Conservation (phyloP, 1,284 basidiomycete species). For the Acaromyces ingoldii region DNA sequence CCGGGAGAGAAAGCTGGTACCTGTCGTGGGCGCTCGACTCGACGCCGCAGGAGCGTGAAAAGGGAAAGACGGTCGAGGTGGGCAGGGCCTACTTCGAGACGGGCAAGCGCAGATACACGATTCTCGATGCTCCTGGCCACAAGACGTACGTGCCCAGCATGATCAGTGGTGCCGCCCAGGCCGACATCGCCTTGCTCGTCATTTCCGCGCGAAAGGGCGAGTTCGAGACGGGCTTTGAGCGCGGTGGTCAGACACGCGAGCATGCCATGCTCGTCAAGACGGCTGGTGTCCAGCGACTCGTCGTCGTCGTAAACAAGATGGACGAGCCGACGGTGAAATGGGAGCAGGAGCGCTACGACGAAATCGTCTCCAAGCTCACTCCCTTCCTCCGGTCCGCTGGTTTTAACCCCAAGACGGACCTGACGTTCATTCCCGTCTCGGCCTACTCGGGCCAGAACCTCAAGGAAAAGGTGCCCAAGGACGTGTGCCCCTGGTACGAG, state of each 20-base stretch:
- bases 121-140: conserved; percentile 50
- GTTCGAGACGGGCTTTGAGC: conserved; percentile 51
- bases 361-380: conserved; percentile 45
- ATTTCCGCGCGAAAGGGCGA: conserved; percentile 49
- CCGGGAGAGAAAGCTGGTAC: conserved; percentile 50
- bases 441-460: conserved; percentile 49
- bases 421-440: conserved; percentile 48
- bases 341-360: conserved; percentile 46
- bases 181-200: conserved; percentile 49
- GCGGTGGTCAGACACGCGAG: conserved; percentile 50
- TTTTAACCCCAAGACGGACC: conserved; percentile 51
- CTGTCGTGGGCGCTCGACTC: conserved; percentile 51
- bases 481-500: conserved; percentile 43
- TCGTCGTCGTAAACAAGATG: conserved; percentile 52
- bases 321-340: conserved; percentile 49
- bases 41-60: conserved; percentile 48
- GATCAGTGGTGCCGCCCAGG: conserved; percentile 51
- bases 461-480: conserved; percentile 42
- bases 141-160: conserved; percentile 50
- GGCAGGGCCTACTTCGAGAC: conserved; percentile 51
- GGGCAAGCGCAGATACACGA: conserved; percentile 48
- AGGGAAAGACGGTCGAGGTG: conserved; percentile 51
- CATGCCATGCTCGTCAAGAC: conserved; percentile 51
- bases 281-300: conserved; percentile 48
- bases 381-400: conserved; percentile 45